phyloP scores from a whole-genome alignment of 768 basidiomycete species.

The Boletus vermiculosoides region DNA sequence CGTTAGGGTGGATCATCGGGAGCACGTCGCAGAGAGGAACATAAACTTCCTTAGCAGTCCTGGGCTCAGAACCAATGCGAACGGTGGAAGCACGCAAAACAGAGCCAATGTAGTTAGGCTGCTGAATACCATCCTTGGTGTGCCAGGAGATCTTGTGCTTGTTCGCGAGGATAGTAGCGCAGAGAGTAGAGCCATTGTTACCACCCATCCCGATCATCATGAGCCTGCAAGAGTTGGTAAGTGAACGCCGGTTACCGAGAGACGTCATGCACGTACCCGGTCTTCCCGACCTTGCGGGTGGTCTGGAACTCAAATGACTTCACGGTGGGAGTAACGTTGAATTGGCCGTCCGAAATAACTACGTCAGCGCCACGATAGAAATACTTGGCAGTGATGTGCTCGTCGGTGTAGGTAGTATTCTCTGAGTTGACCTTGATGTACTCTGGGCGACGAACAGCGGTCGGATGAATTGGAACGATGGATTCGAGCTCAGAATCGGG shows the following conservation, averaged over 20 bases:
- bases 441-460: constrained; percentile 74
- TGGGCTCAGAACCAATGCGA: constrained; percentile 79
- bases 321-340: constrained; percentile 74
- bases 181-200: constrained; percentile 94
- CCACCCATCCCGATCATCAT: constrained; percentile 98
- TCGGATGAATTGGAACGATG: constrained; percentile 75
- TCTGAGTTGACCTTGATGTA: constrained; percentile 79
- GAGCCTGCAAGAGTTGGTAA: constrained; percentile 48
- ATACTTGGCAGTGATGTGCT: constrained; percentile 81
- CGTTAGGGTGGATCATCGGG: constrained; percentile 98
- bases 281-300: constrained; percentile 78
- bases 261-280: constrained; percentile 64
- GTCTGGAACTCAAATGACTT: constrained; percentile 92
- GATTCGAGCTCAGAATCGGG: constrained; percentile 73
- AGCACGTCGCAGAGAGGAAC: constrained; percentile 91
- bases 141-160: constrained; percentile 91
- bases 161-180: constrained; percentile 95
- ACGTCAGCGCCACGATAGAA: constrained; percentile 76
- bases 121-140: constrained; percentile 88
- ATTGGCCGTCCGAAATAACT: constrained; percentile 67
- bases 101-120: constrained; percentile 97
- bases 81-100: constrained; percentile 95
- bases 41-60: constrained; percentile 84
- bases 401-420: constrained; percentile 77
- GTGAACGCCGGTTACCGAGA: constrained; percentile 6